Base-by-base conservation (phyloP, 495 filamentous ascomycete genomes). In the Cairneyella variabilis region DNA sequence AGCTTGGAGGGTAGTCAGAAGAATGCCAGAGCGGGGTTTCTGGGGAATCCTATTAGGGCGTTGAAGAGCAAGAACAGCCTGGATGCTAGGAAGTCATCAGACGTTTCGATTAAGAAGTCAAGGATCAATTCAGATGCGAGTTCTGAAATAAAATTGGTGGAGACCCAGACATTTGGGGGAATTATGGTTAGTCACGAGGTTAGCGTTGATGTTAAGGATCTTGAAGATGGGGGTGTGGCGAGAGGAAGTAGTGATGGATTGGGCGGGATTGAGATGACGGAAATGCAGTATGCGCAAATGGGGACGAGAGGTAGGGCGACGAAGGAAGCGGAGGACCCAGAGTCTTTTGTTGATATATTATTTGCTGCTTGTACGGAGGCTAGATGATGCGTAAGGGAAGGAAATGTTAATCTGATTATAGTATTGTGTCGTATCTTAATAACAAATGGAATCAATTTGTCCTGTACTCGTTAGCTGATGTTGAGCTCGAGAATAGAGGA, bases 121-220 rank as follows among this genome's bases (percentile, higher is more conserved):
- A 40, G 23, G 28, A 21, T 23, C 22, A 51, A 41, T 38, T 38
- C 28, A 4, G 52, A 53, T 25, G 18, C 1, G 3, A 12, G 7
- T 11, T 46, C 37, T 10, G 49, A 58, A 17, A 45, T 17, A 18
- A 38, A 58, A 7, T 37, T 58, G 37, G 39, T 58, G 39, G 55
- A 53, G 14, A 32, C 23, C 11, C 55, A 52, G 18, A 46, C 14
- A 17, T 39, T 47, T 54, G 50, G 55, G 17, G 55, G 55, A 7
- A 58, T 53, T 49, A 53, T 48, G 49, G 43, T 54, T 25, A 47
- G 49, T 43, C 55, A 58, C 21, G 49, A 58, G 23, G 44, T 53
- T 20, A 39, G 40, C 41, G 41, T 58, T 22, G 48, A 58, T 43
- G 34, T 53, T 16, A 32, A 40, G 12, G 53, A 54, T 27, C 20